Evolutionary conservation across 176 grass and related monocot genomes (phyloP), one percentile per base, ranked within the genome.

Genomic region (Rhynchospora pubera): DNA sequence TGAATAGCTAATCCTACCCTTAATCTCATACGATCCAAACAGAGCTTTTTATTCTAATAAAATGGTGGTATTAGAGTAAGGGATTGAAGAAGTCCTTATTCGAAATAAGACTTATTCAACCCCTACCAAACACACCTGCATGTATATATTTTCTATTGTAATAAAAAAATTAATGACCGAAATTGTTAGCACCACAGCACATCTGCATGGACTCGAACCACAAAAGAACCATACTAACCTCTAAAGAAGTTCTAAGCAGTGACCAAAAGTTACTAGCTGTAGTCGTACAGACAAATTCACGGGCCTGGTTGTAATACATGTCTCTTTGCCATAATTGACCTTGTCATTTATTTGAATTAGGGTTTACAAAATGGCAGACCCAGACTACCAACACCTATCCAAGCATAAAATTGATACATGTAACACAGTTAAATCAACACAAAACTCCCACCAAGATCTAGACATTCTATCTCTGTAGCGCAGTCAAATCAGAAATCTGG

Each of bases 271-370:
- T 45, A 43, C 2, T 69, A 19, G 44, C 50, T 77, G 72, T 55
- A 24, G 51, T 18, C 16, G 73, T 57, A 57, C 73, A 32, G 73
- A 77, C 12, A 56, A 57, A 57, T 77, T 77, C 73, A 77, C 73
- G 46, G 73, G 73, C 73, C 4, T 77, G 51, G 45, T 0, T 77
- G 73, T 53, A 32, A 77, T 57, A 26, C 24, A 14, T 77, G 44
- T 77, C 73, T 77, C n/a, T 3, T 77, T 77, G 48, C 73, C 48
- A 77, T 56, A 77, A 77, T 56, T 50, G 73, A 77, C 22, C 73
- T 56, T 77, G 73, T 56, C 73, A 77, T 6, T 44, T 70, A n/a
- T 70, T 70, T 44, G 30, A 70, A 70, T 22, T 16, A 44, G 39
- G 65, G 26, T 70, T 70, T 44, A 44, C 22, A 70, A n/a, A n/a